Evolutionary conservation across 192 early-diverging fungal species (phyloP).

Genomic region (Podila minutissima): DNA sequence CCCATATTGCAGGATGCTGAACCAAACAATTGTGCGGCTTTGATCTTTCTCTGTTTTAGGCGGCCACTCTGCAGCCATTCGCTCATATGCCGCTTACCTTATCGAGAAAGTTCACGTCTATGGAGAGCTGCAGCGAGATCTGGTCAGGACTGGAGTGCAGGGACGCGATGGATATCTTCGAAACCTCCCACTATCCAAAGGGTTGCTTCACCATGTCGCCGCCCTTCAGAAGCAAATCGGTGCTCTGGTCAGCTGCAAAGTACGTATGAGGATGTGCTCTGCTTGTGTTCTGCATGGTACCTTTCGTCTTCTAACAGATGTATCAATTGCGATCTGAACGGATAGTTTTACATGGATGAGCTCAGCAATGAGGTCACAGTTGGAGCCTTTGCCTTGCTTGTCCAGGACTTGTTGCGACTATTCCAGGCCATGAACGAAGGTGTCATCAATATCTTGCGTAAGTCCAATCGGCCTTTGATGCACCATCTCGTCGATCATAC

Average conservation of each 20-base stretch:
- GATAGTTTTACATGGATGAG: constrained; percentile 77
- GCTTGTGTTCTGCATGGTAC: background rate
- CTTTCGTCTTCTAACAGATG: background rate
- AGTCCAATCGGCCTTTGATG: background rate
- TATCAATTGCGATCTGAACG: constrained; percentile 4
- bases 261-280: constrained; percentile 24
- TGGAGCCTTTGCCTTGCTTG: constrained; percentile 73
- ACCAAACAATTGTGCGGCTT: background rate
- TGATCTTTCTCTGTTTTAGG: constrained; percentile 17
- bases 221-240: constrained; percentile 75
- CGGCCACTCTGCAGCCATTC: constrained; percentile 70
- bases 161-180: constrained; percentile 65
- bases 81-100: constrained; percentile 74
- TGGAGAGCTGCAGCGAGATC: constrained; percentile 71
- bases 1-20: background rate
- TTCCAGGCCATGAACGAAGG: constrained; percentile 85
- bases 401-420: constrained; percentile 76
- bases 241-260: constrained; percentile 75
- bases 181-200: constrained; percentile 63
- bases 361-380: constrained; percentile 78
- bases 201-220: constrained; percentile 68
- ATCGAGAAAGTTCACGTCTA: constrained; percentile 75
- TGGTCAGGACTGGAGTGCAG: constrained; percentile 55
- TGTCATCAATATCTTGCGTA: constrained; percentile 78
- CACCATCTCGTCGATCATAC: background rate